Conservation (phyloP, 495 filamentous ascomycete species). For the Endocarpon pusillum region DNA sequence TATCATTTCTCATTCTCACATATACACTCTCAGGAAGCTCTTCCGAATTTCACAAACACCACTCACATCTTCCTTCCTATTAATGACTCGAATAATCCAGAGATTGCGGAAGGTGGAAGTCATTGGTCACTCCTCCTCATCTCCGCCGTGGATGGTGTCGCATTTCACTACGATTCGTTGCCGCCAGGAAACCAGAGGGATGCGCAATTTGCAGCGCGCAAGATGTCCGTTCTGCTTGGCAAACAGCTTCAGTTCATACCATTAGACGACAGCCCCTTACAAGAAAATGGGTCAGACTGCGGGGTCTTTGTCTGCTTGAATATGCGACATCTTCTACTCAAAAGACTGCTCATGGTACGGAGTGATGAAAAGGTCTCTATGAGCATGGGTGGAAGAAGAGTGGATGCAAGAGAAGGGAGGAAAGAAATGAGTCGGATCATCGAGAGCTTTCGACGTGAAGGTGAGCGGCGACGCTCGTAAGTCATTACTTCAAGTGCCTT, state of each 20-base stretch:
- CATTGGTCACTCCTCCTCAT: constrained; percentile 95
- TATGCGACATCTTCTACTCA: constrained; percentile 78
- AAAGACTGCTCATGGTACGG: constrained; percentile 59
- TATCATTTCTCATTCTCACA: too few species aligned
- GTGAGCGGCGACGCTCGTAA: constrained; percentile 56
- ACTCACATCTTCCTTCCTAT: constrained; percentile 96
- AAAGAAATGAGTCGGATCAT: constrained; percentile 85
- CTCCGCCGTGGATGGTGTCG: constrained; percentile 68
- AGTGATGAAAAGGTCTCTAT: constrained; percentile 75
- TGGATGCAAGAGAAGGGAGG: constrained; percentile 57
- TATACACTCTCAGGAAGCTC: constrained; percentile 26
- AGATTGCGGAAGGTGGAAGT: constrained; percentile 66
- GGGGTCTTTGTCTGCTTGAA: constrained; percentile 90
- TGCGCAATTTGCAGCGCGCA: constrained; percentile 43
- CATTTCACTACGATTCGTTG: constrained; percentile 95
- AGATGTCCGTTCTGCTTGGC: constrained; percentile 47
- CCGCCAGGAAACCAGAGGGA: constrained; percentile 56
- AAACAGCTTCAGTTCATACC: constrained; percentile 50
- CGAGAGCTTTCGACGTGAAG: constrained; percentile 65
- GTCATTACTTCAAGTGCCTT: too few species aligned
- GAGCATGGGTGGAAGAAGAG: constrained; percentile 63
- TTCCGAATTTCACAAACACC: constrained; percentile 49
- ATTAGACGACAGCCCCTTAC: constrained; percentile 72
- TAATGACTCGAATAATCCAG: constrained; percentile 69
- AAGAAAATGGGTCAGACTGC: constrained; percentile 85